Base-by-base conservation (phyloP, 441 rosid genomes). In the Populus hybrid region DNA sequence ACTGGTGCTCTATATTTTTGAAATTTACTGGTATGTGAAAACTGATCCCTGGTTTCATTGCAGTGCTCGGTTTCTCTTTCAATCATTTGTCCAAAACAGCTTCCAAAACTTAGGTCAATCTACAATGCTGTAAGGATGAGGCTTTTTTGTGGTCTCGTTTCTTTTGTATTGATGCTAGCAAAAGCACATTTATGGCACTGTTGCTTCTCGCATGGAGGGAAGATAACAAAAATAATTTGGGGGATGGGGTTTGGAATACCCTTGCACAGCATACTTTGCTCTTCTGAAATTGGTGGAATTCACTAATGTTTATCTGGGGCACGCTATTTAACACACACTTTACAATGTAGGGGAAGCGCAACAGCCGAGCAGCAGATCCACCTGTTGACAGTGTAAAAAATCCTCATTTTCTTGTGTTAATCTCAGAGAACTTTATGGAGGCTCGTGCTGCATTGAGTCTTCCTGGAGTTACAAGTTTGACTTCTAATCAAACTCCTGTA, bases 61-160 rank as follows among this genome's bases (percentile, higher is more conserved):
- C 97, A 95, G 98, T 87, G 90, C 80, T 87, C 85, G 74, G 89
- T 94, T 79, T 91, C 98, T 84, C 86, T 96, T 74, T 91, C 98
- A 76, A 91, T 92, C 79, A 88, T 95, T 74, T 91, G 99, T 80
- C 98, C 98, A 75, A 93, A 92, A 88, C 94, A 88, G 89, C 99
- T 95, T 83, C 86, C 95, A 36, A 93, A 91, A 87, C 92, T 95
- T 74, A 88, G 82, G 82, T 86, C 94, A 66, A 90, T 96, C 80
- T 96, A 86, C 85, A 93, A 80, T 89, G 94, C 92, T 78, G 99
- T 94, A 87, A 89, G 97, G 82, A 86, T 79, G 65, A 20, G 69
- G 45, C 35, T 66, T 42, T 66, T 77, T 38, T 7, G 79, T 70
- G 50, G 23, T 76, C 68, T 77, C 68, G 9, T 8, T 33, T 0